These are phyloP conservation scores for Backusella sp. DNA, from an alignment of 192 early-diverging fungal species.

Conservation along the genomic window DNA sequence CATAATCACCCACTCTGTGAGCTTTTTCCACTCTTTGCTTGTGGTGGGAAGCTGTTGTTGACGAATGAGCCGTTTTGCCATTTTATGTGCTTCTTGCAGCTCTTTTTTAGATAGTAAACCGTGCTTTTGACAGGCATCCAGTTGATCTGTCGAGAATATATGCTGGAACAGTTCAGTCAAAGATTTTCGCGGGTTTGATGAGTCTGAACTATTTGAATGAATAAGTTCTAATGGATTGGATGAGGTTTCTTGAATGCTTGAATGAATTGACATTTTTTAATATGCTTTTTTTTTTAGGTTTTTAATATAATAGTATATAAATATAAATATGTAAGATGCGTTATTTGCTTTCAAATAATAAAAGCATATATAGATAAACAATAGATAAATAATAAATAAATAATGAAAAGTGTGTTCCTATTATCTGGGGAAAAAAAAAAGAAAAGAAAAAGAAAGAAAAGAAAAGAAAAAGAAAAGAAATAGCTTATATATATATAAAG, in stretches of 20 bases:
- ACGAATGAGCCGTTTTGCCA: not conserved
- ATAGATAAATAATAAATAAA: not conserved
- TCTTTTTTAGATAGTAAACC: slow-evolving; percentile 13
- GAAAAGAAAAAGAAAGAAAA: not conserved
- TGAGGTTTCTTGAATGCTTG: not conserved
- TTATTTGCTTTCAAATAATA: no score
- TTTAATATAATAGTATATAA: not conserved
- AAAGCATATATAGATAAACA: not conserved
- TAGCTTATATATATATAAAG: not conserved
- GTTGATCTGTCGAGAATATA: slow-evolving; percentile 14
- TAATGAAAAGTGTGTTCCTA: not conserved
- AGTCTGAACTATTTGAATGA: not conserved
- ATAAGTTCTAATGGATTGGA: not conserved
- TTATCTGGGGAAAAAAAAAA: not conserved
- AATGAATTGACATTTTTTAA: slow-evolving; percentile 1
- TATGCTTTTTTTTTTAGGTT: not conserved
- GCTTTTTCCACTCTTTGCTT: not conserved
- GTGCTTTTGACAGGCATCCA: slow-evolving; percentile 1
- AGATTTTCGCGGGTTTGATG: not conserved
- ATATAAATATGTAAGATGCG: not conserved
- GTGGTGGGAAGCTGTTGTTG: not conserved
- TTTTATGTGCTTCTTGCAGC: slow-evolving; percentile 7
- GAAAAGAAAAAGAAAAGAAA: not conserved
- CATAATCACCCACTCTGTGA: slow-evolving; percentile 10
- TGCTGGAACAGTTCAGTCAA: slow-evolving; percentile 4